Conservation (phyloP, 352 stramenopile genomes). For the Globisporangium echinulatum region DNA sequence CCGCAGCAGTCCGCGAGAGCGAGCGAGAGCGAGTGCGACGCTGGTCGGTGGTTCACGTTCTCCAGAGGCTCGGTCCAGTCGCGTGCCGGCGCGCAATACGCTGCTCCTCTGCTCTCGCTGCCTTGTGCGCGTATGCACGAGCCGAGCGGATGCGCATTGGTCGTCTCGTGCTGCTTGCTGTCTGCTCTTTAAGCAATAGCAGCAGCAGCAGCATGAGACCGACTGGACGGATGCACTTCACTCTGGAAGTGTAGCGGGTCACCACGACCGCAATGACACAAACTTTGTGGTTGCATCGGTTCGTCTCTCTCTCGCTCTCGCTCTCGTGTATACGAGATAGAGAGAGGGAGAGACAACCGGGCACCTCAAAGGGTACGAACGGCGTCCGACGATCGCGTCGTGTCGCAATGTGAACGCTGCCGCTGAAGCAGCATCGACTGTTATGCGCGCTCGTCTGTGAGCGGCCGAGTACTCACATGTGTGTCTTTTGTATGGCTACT, state of each 20-base stretch:
- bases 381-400: constrained; percentile 12
- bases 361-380: constrained; percentile 78
- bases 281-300: constrained; percentile 79
- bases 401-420: constrained; percentile 8
- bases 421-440: not conserved
- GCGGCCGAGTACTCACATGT: constrained; percentile 4
- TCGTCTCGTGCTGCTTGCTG: not conserved
- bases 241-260: constrained; percentile 71
- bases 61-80: constrained; percentile 6
- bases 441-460: not conserved
- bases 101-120: not conserved
- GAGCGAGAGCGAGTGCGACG: too few species aligned
- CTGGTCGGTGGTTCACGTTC: constrained; percentile 13
- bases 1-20: too few species aligned
- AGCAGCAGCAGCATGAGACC: not conserved
- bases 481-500: constrained; percentile 4
- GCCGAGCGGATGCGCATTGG: not conserved
- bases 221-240: not conserved
- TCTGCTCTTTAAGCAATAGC: too few species aligned
- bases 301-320: not conserved
- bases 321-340: not conserved
- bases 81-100: constrained; percentile 4
- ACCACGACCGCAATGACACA: constrained; percentile 90
- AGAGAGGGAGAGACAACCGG: constrained; percentile 14
- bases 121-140: not conserved